Evolutionary conservation across 345 rosid genomes (phyloP).

Genomic region (Sisymbrium altissimum): DNA sequence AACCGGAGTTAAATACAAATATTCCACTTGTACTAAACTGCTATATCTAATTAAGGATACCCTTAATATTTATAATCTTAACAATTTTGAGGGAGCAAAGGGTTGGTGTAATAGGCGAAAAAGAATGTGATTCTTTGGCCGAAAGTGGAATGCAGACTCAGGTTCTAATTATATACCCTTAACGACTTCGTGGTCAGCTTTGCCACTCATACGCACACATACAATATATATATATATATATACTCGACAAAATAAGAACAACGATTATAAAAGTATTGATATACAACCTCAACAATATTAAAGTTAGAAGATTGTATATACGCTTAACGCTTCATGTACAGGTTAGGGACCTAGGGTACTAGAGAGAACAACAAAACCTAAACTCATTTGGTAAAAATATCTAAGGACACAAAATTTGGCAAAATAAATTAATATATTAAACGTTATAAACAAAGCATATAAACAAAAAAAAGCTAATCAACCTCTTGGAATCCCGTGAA

Average conservation of each 20-base stretch:
- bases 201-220: slow-evolving; percentile 3
- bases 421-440: neutral
- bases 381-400: neutral
- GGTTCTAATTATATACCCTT: slow-evolving; percentile 27
- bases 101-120: slow-evolving; percentile 26
- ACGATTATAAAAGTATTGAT: neutral
- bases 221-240: neutral
- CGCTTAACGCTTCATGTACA: slow-evolving; percentile 2
- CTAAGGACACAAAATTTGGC: no score
- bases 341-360: neutral
- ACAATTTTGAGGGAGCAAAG: slow-evolving; percentile 26
- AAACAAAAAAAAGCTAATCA: neutral
- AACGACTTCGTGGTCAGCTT: slow-evolving; percentile 23
- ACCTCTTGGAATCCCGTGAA: neutral
- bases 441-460: neutral
- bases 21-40: slow-evolving; percentile 18
- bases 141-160: slow-evolving; percentile 36
- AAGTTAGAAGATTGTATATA: neutral
- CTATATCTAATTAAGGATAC: neutral
- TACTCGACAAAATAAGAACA: neutral
- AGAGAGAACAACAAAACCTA: neutral
- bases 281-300: neutral
- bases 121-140: slow-evolving; percentile 28
- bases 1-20: neutral
- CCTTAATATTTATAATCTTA: neutral